These are phyloP conservation scores for Dioscorea cayenensis DNA, from an alignment of 116 monocot species.

Conservation along the genomic window DNA sequence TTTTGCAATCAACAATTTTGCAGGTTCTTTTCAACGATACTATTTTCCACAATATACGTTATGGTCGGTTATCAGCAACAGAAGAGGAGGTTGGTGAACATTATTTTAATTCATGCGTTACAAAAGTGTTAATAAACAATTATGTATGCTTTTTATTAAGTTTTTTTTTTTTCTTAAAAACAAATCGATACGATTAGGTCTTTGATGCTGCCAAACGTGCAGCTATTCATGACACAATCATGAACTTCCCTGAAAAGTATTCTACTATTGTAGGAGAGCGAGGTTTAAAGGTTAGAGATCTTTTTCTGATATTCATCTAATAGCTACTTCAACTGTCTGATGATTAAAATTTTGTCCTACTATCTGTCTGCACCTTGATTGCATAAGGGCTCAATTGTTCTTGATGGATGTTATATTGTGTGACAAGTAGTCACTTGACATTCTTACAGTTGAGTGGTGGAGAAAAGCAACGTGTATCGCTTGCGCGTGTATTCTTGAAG, in stretches of 20 bases:
- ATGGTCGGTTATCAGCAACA: conserved; percentile 84
- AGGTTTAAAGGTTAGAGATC: conserved; percentile 76
- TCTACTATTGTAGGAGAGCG: conserved; percentile 95
- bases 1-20: background rate
- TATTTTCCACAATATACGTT: conserved; percentile 97
- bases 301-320: background rate
- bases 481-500: conserved; percentile 98
- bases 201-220: conserved; percentile 86
- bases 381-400: too few relatives aligned
- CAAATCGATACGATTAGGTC: conserved; percentile 31
- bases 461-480: conserved; percentile 96
- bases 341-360: too few relatives aligned
- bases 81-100: conserved; percentile 62
- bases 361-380: too few relatives aligned
- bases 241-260: conserved; percentile 97
- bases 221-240: conserved; percentile 92
- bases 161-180: background rate
- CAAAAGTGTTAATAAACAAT: background rate
- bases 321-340: background rate
- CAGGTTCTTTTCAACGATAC: conserved; percentile 99
- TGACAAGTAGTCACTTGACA: background rate
- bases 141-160: background rate
- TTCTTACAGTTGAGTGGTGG: conserved; percentile 88
- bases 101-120: background rate
- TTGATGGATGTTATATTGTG: background rate